Percentiles rank a stretch among this genome's conserved stretches.
Evolutionary conservation across 805 yeast species (phyloP).

Genomic region (Myxozyma lipomycoides): DNA sequence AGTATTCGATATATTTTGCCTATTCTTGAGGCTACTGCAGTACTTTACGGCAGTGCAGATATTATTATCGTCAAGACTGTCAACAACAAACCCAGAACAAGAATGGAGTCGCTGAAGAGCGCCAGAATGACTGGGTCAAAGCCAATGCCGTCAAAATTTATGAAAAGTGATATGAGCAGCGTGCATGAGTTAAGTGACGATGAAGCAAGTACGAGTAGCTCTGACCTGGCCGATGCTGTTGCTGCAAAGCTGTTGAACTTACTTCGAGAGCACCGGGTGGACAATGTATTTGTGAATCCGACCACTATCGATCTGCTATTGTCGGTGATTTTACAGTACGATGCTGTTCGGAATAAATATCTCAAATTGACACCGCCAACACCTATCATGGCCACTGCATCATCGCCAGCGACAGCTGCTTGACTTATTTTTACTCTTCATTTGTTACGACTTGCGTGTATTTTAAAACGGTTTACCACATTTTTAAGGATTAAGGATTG

Average conservation of each 20-base stretch:
- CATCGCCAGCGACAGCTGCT: not conserved
- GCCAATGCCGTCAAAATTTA: not conserved
- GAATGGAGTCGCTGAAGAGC: conserved; percentile 18
- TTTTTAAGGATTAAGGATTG: too few relatives aligned
- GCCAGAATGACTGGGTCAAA: not conserved
- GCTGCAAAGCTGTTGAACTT: not conserved
- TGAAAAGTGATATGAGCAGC: not conserved
- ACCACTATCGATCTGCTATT: conserved; percentile 14
- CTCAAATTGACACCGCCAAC: not conserved
- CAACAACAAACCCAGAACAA: conserved; percentile 9
- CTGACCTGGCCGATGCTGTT: conserved; percentile 9
- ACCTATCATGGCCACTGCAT: too few relatives aligned
- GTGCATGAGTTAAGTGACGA: not conserved
- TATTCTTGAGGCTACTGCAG: conserved; percentile 7
- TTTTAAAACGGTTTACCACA: too few relatives aligned
- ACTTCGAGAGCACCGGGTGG: conserved; percentile 1
- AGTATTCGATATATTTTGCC: conserved; percentile 12
- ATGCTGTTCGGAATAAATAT: conserved; percentile 5
- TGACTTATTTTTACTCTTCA: too few relatives aligned
- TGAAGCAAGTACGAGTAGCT: not conserved
- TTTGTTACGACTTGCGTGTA: too few relatives aligned
- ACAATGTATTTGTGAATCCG: conserved; percentile 17
- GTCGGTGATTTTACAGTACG: conserved; percentile 16
- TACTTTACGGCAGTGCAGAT: conserved; percentile 13
- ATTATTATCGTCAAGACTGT: conserved; percentile 11